These are phyloP conservation scores for Metschnikowia kofuensis DNA, from an alignment of 805 yeast species.

Conservation along the genomic window DNA sequence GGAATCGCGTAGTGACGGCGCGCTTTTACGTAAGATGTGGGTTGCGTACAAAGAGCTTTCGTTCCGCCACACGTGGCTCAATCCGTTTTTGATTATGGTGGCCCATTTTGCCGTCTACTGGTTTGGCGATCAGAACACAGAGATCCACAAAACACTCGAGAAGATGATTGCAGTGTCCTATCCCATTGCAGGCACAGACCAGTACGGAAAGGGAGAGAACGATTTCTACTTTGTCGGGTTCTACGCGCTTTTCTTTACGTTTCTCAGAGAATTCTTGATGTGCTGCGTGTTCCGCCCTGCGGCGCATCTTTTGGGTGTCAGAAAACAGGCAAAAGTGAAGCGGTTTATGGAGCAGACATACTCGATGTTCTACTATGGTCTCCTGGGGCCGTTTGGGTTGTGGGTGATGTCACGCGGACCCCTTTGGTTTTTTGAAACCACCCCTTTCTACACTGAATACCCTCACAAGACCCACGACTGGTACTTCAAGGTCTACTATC, in stretches of 20 bases:
- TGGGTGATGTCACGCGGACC: conserved; percentile 81
- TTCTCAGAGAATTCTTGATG: conserved; percentile 88
- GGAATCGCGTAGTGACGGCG: conserved; percentile 42
- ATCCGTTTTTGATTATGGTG: conserved; percentile 53
- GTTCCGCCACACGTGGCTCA: conserved; percentile 67
- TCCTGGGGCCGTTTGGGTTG: conserved; percentile 82
- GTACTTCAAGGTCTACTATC: conserved; percentile 74
- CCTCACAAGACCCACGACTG: conserved; percentile 78
- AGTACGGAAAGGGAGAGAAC: conserved; percentile 82
- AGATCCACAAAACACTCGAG: conserved; percentile 54
- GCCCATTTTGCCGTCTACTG: conserved; percentile 44
- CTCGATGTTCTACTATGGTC: conserved; percentile 73
- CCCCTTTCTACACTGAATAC: conserved; percentile 71
- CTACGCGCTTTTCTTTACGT: conserved; percentile 85
- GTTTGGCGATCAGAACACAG: conserved; percentile 55
- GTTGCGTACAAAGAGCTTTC: conserved; percentile 57
- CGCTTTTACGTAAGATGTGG: conserved; percentile 53
- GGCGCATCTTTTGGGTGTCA: conserved; percentile 54
- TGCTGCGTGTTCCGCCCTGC: conserved; percentile 73
- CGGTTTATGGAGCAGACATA: conserved; percentile 95
- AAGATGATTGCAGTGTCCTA: conserved; percentile 67
- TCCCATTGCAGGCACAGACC: conserved; percentile 55
- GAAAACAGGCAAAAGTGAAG: conserved; percentile 52
- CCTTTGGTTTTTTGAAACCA: conserved; percentile 86
- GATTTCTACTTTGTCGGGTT: conserved; percentile 79